Percentiles rank a stretch among this genome's conserved stretches.
These are phyloP conservation scores for Desmodesmus armatus DNA, from an alignment of 139 green algal species.

Conservation along the genomic window DNA sequence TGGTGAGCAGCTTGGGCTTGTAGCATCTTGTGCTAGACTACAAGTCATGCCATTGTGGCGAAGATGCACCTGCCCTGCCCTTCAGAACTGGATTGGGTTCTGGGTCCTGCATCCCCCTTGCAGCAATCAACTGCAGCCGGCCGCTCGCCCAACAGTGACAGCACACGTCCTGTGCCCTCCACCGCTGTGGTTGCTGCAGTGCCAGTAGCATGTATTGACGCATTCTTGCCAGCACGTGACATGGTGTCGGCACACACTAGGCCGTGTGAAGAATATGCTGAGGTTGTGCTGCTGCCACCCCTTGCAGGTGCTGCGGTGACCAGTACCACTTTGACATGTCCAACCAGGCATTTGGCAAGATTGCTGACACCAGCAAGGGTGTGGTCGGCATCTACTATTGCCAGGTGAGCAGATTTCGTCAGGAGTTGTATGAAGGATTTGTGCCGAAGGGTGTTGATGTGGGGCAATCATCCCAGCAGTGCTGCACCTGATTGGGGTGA, in stretches of 20 bases:
- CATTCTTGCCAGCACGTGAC: too few relatives aligned
- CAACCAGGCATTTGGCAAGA: constrained; percentile 1
- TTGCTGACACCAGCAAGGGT: constrained; percentile 10
- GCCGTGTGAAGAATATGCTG: too few relatives aligned
- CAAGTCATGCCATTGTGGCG: neutral
- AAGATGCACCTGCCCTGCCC: too few relatives aligned
- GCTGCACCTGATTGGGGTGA: too few relatives aligned
- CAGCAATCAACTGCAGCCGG: neutral
- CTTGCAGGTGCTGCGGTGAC: constrained; percentile 27
- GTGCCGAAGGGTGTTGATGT: too few relatives aligned
- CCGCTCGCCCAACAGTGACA: neutral
- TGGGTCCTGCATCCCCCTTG: neutral
- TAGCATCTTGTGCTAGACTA: neutral
- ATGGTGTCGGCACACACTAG: too few relatives aligned
- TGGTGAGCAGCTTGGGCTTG: constrained; percentile 40
- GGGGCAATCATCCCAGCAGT: too few relatives aligned
- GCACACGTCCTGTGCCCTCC: neutral
- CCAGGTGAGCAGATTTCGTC: too few relatives aligned
- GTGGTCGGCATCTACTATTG: constrained; percentile 35
- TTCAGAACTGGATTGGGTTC: neutral
- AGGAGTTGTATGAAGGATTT: too few relatives aligned
- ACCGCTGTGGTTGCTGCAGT: too few relatives aligned
- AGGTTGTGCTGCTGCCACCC: neutral
- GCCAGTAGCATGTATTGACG: too few relatives aligned
- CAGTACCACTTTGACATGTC: constrained; percentile 28